Base-by-base conservation (phyloP, 2,329 filamentous ascomycete species). In the Fusarium sp. region DNA sequence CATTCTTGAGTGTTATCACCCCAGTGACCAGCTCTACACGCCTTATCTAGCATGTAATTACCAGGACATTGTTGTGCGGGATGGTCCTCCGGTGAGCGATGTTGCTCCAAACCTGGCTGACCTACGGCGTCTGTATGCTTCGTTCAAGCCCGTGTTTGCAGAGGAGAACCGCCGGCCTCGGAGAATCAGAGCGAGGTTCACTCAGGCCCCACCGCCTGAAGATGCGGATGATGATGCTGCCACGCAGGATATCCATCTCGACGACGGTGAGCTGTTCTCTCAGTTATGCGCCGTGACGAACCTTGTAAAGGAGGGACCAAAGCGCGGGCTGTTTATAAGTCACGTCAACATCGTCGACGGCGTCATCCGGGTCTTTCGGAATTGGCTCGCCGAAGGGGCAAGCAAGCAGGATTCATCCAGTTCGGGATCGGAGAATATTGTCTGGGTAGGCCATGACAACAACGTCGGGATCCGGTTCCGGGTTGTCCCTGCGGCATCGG, bases 1-100 rank as follows among this genome's bases (percentile, higher is more conserved):
- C 40, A 88, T 95, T 39, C 87, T 97, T 43, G 92, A 95, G 81
- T 94, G 92, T 78, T 95, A 92, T 75, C 92, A 92, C 68, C 93
- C 93, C 0, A 89, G 85, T 67, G 89, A 87, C 27, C 91, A 90
- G 78, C 83, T 92, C 52, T 90, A 87, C 6, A 90, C 92, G 18
- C 91, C 92, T 0, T 90, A 90, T 58, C 85, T 94, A 12, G 78
- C 79, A 76, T 95, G 93, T 79, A 84, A 89, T 46, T 91, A 91
- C 67, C 82, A 91, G 11, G 89, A 87, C 31, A 94, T 91, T 2
- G 84, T 68, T 7, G 34, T 61, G 2, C 57, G 51, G 15, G 69
- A 73, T 4, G 68, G 65, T 0, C 62, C 56, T 4, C 23, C 52
- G 10, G 44, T 70, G 11, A 28, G 53, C 16, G 47, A 66, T 1